Conservation (phyloP, 208 protist species). For the Trypanosoma vivax region DNA sequence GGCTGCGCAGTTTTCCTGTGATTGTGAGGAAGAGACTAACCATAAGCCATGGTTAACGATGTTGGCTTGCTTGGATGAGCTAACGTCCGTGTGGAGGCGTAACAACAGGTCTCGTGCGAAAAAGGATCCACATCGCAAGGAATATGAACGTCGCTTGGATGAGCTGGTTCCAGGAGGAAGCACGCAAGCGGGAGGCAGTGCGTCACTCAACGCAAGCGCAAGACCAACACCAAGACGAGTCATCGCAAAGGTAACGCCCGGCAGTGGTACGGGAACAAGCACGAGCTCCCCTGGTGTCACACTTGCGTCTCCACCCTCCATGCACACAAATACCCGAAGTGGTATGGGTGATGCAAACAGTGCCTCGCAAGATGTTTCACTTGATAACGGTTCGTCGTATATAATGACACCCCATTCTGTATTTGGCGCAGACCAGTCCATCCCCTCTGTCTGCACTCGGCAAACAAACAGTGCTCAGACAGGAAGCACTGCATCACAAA, state of each 20-base stretch:
- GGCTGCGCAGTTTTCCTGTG: slow-evolving; percentile 21
- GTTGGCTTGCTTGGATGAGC: slow-evolving; percentile 58
- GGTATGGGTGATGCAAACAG: background rate
- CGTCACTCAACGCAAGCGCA: slow-evolving; percentile 58
- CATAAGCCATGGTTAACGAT: slow-evolving; percentile 64
- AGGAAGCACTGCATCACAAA: too few relatives aligned
- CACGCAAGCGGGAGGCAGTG: slow-evolving; percentile 2
- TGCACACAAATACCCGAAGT: slow-evolving; percentile 1
- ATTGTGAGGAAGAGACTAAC: slow-evolving; percentile 27
- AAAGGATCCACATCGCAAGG: slow-evolving; percentile 23
- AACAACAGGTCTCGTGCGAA: slow-evolving; percentile 25
- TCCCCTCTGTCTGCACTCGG: background rate
- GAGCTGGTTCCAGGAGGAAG: slow-evolving; percentile 17
- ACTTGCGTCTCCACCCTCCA: background rate
- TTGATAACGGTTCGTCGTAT: slow-evolving; percentile 1
- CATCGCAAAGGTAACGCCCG: slow-evolving; percentile 37
- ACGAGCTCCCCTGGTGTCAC: slow-evolving; percentile 22
- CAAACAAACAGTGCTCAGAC: too few relatives aligned
- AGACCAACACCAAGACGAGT: slow-evolving; percentile 71
- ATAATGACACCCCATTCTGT: background rate
- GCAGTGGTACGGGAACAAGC: slow-evolving; percentile 13
- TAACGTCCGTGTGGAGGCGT: slow-evolving; percentile 46
- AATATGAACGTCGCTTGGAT: slow-evolving; percentile 26
- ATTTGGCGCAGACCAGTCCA: background rate
- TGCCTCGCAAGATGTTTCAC: slow-evolving; percentile 12